A percentile compares a stretch with the other conserved stretches of the same genome.
Conservation (phyloP, 495 filamentous ascomycete genomes). For the Aspergillus saccharolyticus region DNA sequence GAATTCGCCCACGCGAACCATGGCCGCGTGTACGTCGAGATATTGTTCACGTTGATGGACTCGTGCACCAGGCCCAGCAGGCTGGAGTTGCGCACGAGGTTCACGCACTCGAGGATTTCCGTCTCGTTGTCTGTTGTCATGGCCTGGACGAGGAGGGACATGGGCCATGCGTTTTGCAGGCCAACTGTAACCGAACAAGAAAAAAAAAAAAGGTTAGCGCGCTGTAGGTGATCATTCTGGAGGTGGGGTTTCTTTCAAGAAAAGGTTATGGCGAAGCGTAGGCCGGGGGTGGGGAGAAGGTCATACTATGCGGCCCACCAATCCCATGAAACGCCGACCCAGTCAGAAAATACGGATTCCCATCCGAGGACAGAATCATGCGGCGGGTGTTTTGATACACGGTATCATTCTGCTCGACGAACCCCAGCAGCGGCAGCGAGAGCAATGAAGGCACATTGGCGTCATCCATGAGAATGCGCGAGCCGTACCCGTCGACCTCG, state of each 20-base stretch:
- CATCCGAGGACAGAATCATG: constrained; percentile 74
- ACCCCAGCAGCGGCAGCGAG: constrained; percentile 82
- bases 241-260: too few species aligned
- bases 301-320: constrained; percentile 65
- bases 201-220: too few species aligned
- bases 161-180: constrained; percentile 89
- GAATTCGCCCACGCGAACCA: constrained; percentile 99
- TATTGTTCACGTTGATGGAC: constrained; percentile 76
- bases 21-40: constrained; percentile 71
- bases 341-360: constrained; percentile 85
- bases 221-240: too few species aligned
- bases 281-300: too few species aligned
- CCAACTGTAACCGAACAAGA: too few species aligned
- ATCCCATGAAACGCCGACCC: constrained; percentile 83
- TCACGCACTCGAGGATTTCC: constrained; percentile 69
- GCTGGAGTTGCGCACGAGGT: constrained; percentile 68
- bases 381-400: constrained; percentile 86
- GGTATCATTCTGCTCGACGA: constrained; percentile 58
- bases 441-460: constrained; percentile 92
- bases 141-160: constrained; percentile 86
- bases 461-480: constrained; percentile 90
- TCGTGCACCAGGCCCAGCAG: constrained; percentile 83
- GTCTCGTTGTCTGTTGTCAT: constrained; percentile 83
- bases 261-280: too few species aligned
- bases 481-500: constrained; percentile 95